Base-by-base conservation (phyloP, 148 eudicot genomes). In the Silene uniflora region DNA sequence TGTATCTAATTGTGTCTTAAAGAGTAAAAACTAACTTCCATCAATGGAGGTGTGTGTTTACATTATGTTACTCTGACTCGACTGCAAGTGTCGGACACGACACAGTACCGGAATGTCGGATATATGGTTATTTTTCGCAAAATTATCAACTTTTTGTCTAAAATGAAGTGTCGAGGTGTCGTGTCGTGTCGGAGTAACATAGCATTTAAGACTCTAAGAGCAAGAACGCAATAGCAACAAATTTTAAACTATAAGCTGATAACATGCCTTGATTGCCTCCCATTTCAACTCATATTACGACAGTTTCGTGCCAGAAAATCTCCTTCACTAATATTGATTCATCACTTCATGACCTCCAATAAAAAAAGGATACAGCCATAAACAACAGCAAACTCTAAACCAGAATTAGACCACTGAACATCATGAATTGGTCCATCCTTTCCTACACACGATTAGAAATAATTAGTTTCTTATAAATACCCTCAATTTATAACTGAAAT, bases 341-440 rank as follows among this genome's bases (percentile, higher is more conserved):
- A 58, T 58, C 73, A 39, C 3, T 6, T 14, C 10, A 46, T 52
- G 14, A 66, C 24, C 62, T 27, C 27, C 32, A 23, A 6, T 22
- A 68, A 27, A 44, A 71, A 73, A 84, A 90, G 97, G 97, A 95
- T 95, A 95, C 98, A 90, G 81, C 98, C 98, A 84, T 95, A 95
- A 68, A 95, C 98, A 80, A 88, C 98, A 47, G 97, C 98, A 78
- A 95, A 95, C 73, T 92, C 96, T 84, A 88, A 84, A 62, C 98
- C 97, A 18, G 98, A 82, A 74, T 52, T 75, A 47, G 98, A 95
- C 98, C 98, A 95, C 69, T 89, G 97, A 83, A 92, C 98, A 88
- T 95, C 98, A 81, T 95, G 98, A 56, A 95, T 86, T 60, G 98
- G 98, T 68, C 98, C 98, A 75, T 95, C 98, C 86, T 92, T 89